These are phyloP conservation scores for Trichoderma reesei DNA, from an alignment of 495 filamentous ascomycete genomes.

Conservation along the genomic window DNA sequence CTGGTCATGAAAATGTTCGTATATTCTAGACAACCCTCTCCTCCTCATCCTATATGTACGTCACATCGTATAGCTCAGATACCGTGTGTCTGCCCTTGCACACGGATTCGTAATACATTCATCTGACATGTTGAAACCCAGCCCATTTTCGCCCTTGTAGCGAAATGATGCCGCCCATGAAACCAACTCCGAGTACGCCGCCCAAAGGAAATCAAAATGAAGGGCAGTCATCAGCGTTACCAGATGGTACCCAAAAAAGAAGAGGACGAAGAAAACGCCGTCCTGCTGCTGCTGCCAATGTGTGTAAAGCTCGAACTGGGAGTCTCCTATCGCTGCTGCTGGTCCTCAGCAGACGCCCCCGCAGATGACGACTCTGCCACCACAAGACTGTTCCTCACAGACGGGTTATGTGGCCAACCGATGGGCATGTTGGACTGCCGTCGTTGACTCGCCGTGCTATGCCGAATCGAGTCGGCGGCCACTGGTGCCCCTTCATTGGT, in stretches of 20 bases:
- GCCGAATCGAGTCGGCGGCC: too few relatives aligned
- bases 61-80: background rate
- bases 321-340: background rate
- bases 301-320: background rate
- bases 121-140: background rate
- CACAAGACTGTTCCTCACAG: background rate
- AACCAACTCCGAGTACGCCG: background rate
- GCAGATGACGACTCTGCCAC: background rate
- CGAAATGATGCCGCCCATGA: background rate
- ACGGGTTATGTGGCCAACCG: conserved; percentile 7
- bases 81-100: background rate
- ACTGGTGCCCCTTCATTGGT: background rate
- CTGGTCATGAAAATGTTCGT: background rate
- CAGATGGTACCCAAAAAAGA: background rate
- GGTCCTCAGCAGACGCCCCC: background rate
- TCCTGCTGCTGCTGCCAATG: background rate
- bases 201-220: background rate
- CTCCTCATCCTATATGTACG: background rate
- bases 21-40: background rate
- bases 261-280: background rate
- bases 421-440: background rate
- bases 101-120: background rate
- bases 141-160: background rate
- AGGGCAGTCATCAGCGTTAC: background rate
- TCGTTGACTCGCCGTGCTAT: background rate